Evolutionary conservation across 2,329 filamentous ascomycete species (phyloP).

Genomic region (Cadophora sp.): DNA sequence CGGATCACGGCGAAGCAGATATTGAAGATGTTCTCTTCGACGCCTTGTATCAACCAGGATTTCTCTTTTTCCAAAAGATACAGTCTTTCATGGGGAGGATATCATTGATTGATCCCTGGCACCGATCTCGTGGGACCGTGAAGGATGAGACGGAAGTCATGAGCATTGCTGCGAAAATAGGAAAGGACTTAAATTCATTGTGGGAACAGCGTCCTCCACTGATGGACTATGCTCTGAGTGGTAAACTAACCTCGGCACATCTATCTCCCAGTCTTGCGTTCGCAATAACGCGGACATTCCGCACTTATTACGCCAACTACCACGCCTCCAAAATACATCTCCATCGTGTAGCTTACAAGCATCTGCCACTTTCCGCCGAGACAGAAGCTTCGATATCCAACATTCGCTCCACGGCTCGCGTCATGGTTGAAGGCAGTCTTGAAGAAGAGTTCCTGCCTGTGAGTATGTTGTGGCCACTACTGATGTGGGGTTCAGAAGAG

Average conservation of each 20-base stretch:
- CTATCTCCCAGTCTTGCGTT: conserved; percentile 56
- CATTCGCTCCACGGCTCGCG: conserved; percentile 54
- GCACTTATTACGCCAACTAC: conserved; percentile 63
- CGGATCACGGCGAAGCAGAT: conserved; percentile 37
- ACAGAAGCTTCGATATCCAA: conserved; percentile 57
- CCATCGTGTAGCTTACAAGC: conserved; percentile 62
- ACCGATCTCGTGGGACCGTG: conserved; percentile 60
- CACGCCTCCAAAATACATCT: conserved; percentile 62
- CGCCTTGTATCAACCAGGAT: conserved; percentile 60
- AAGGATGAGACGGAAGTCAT: conserved; percentile 65
- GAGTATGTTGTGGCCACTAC: conserved; percentile 62
- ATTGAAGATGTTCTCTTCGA: conserved; percentile 59
- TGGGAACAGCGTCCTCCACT: conserved; percentile 58
- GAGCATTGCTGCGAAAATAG: conserved; percentile 58
- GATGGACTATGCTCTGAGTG: conserved; percentile 62
- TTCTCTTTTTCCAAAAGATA: conserved; percentile 63
- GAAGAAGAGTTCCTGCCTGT: conserved; percentile 56
- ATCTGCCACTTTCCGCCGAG: conserved; percentile 50
- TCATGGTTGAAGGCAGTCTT: conserved; percentile 52
- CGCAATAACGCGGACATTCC: conserved; percentile 58
- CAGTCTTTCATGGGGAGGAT: conserved; percentile 64
- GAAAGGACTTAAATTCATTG: conserved; percentile 55
- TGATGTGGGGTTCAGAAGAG: conserved; percentile 63
- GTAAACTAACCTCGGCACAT: conserved; percentile 55
- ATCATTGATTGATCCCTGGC: conserved; percentile 62